Conservation (phyloP, 1,284 basidiomycete genomes). For the Moesziomyces parantarcticus region DNA sequence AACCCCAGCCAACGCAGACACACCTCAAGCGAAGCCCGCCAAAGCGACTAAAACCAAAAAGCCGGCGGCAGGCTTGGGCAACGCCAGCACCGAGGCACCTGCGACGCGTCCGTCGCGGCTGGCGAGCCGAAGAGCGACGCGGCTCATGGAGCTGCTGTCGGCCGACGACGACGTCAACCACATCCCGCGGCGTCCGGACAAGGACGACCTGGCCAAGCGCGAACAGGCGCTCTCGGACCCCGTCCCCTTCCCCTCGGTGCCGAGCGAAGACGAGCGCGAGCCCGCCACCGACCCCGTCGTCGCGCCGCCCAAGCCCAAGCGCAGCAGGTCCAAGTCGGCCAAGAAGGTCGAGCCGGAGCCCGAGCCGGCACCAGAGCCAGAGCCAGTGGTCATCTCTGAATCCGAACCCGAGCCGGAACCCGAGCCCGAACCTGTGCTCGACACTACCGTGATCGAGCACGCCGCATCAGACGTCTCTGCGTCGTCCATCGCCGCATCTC, state of each 20-base stretch:
- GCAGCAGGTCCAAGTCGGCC: constrained; percentile 34
- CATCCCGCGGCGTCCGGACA: constrained; percentile 29
- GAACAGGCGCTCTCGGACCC: constrained; percentile 34
- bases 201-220: constrained; percentile 28
- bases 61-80: constrained; percentile 27
- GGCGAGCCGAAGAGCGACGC: constrained; percentile 41
- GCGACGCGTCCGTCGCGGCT: constrained; percentile 25
- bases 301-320: constrained; percentile 20
- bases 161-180: constrained; percentile 36
- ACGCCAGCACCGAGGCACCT: constrained; percentile 14
- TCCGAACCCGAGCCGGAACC: background rate
- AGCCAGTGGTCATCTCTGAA: too few relatives aligned
- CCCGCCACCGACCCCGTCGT: constrained; percentile 21
- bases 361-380: background rate
- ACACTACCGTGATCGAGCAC: background rate
- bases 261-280: constrained; percentile 6
- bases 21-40: background rate
- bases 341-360: constrained; percentile 11
- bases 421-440: constrained; percentile 4
- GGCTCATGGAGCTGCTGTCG: constrained; percentile 29
- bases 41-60: constrained; percentile 10
- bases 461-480: background rate
- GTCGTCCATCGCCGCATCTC: background rate
- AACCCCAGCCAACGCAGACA: too few relatives aligned
- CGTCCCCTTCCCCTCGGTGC: constrained; percentile 19